Base-by-base conservation (phyloP, 108 stramenopile genomes). In the Fistulifera pelliculosa region DNA sequence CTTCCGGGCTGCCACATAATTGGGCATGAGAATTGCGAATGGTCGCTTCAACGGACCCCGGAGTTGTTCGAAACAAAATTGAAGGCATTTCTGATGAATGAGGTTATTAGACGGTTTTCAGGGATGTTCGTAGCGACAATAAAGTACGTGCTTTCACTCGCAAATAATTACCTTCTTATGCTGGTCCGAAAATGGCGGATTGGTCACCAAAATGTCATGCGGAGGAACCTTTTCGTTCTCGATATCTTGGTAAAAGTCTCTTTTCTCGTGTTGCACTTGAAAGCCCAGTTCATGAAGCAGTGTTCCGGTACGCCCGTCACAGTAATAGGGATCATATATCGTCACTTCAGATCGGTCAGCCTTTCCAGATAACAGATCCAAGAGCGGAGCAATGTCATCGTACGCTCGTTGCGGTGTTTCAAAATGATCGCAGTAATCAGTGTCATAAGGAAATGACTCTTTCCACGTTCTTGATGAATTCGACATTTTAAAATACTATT, bases 391-490 rank as follows among this genome's bases (percentile, higher is more conserved):
- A 24, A 80, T 65, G 65, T 80, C 74, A 47, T 64, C 49, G 60
- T 80, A 80, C n/a, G 79, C 83, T 15, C 39, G 27, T 19, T 56
- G 43, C 16, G 87, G 83, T 0, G 87, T 89, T 55, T 89, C 87
- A 35, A 89, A 89, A 48, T 89, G 87, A 80, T 89, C 87, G 44
- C 85, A 85, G 69, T 89, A 89, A 42, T 89, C 80, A n/a, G 72
- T 73, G 2, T 75, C 48, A 50, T 81, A 88, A 15, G 79, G 79
- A 60, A 60, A 75, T 11, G 44, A 45, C 3, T 45, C 19, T 21
- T 8, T 45, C 44, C 44, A 45, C 3, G 21, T 11, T 45, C 44
- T 8, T 3, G 31, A 35, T n/a, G n/a, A n/a, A n/a, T n/a, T n/a
- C n/a, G n/a, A n/a, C n/a, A n/a, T n/a, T n/a, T n/a, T n/a, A n/a